Evolutionary conservation across 768 basidiomycete genomes (phyloP).

Genomic region (Polyporus arcularius): DNA sequence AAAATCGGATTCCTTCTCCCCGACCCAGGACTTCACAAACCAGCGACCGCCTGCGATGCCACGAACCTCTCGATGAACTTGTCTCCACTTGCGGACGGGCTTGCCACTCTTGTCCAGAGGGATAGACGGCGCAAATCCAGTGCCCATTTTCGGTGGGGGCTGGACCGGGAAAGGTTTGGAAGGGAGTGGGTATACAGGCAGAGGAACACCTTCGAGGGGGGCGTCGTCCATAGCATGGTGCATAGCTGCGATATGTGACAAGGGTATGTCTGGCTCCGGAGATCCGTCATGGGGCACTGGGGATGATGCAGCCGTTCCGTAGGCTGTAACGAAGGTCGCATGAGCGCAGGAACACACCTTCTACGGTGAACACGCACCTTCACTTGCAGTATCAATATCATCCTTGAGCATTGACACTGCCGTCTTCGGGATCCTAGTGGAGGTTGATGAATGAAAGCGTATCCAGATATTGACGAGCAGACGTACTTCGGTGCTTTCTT

Average conservation of each 20-base stretch:
- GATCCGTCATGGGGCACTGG: conserved; percentile 54
- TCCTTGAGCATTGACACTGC: conserved; percentile 33
- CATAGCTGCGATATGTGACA: conserved; percentile 10
- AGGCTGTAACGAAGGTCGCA: conserved; percentile 39
- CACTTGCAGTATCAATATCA: conserved; percentile 54
- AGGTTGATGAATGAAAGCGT: not conserved
- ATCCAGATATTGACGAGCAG: not conserved
- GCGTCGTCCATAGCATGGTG: conserved; percentile 39
- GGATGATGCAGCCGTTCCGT: conserved; percentile 73
- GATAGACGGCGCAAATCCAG: conserved; percentile 68
- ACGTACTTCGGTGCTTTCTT: conserved; percentile 34
- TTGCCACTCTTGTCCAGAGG: conserved; percentile 65
- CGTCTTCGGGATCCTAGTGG: not conserved
- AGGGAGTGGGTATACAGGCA: conserved; percentile 77
- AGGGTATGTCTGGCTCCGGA: conserved; percentile 30
- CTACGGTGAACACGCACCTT: conserved; percentile 44
- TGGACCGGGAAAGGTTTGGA: conserved; percentile 85
- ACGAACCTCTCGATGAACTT: conserved; percentile 74
- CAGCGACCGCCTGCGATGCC: conserved; percentile 85
- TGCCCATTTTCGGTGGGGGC: conserved; percentile 71
- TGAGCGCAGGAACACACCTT: not conserved
- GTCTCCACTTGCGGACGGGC: conserved; percentile 71
- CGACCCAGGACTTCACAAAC: conserved; percentile 83
- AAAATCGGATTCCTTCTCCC: conserved; percentile 75
- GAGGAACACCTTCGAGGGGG: conserved; percentile 58